Base-by-base conservation (phyloP, 2,329 filamentous ascomycete species). In the Verticillium nubilum region DNA sequence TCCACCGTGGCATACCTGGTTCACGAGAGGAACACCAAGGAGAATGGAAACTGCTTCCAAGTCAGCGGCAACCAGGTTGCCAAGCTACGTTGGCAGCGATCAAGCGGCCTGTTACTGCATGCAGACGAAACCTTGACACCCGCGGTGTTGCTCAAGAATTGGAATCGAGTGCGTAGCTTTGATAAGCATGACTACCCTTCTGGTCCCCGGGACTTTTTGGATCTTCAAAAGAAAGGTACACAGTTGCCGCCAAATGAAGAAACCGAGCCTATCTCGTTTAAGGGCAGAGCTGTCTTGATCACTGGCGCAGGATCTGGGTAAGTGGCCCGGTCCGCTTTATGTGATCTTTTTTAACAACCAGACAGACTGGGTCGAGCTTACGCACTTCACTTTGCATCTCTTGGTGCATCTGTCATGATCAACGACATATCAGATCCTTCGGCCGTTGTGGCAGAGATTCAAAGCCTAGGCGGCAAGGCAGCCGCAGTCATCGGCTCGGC, bases 341-440 rank as follows among this genome's bases (percentile, higher is more conserved):
- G 1, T n/a, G 17, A 6, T 55, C 37, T 29, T 23, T 19, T 28
- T 29, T 60, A 68, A 58, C 63, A n/a, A 17, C 42, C 17, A 50
- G 23, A 62, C 58, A 85, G 91, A 74, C 93, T 99, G 63, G 95
- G 95, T 63, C 92, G 95, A 59, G 87, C 90, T 58, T 99, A 99
- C 78, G 88, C 86, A 69, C 81, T 98, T 68, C 89, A 92, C 52
- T 96, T 97, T 70, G 90, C 90, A 66, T 93, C 92, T 77, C 82
- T 87, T 61, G 92, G 92, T 61, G 92, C 91, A 53, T 87, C 88
- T 58, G 80, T 99, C 27, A 94, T 98, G 33, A 92, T 99, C 67
- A 99, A 99, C 77, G 95, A 99, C 72, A 82, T 99, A n/a, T 85
- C 88, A 56, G 89, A 98, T 80, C 95, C 95, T 5, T 93, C 97